Base-by-base conservation (phyloP, 345 rosid species). In the Brassica incana region DNA sequence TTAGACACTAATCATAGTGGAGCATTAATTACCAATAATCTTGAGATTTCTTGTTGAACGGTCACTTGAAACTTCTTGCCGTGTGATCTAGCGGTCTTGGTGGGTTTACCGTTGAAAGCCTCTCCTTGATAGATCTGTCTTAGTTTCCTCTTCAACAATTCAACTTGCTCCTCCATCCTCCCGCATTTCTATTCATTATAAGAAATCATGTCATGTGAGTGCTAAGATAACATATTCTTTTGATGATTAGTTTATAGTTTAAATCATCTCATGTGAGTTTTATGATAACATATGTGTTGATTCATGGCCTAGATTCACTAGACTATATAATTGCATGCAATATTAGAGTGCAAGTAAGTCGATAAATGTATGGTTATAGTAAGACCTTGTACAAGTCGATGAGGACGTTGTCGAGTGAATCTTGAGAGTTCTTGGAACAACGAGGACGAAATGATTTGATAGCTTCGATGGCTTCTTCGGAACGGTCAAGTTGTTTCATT, bases 1-100 rank as follows among this genome's bases (percentile, higher is more conserved):
- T 43, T 43, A 43, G 54, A 12, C 54, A 48, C 54, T 12, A 48
- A 48, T 48, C 54, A 48, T 48, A 11, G 15, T 14, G 4, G 15
- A 48, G 20, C 8, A 15, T 14, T 1, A 25, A 4, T 48, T 87
- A 95, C 99, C 90, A 95, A 75, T 65, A 95, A 83, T 87, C 97
- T 85, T 45, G 98, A 89, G 25, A 81, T 90, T 81, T 95, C 98
- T 84, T 93, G 98, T 84, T 88, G 78, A 20, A 95, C 93, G 0
- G 99, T 91, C 56, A 95, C 98, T 73, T 88, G 99, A 58, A 95
- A 91, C 67, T 91, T 95, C 86, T 90, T 92, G 81, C 98, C 99
- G 12, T 91, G 99, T 11, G 97, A 95, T 12, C 99, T 90, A 5
- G 99, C 98, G 0, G 97, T 95, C 83, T 89, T 95, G 54, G 98